Conservation (phyloP, 1,139 yeast species). For the Nakaseomyces glabratus region DNA sequence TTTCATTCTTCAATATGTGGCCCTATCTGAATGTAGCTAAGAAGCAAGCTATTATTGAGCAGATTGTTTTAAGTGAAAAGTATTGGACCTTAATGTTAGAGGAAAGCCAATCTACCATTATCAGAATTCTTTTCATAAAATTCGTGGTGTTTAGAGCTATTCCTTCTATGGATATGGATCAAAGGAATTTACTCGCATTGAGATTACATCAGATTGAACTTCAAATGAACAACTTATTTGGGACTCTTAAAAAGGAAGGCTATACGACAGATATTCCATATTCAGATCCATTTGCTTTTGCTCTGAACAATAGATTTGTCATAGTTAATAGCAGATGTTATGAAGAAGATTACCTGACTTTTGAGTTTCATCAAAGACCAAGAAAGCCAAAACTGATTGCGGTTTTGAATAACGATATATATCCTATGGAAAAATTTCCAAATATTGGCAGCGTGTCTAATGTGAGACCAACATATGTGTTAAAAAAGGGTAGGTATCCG, state of each 20-base stretch:
- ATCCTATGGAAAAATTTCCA: constrained; percentile 12
- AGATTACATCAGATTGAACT: constrained; percentile 13
- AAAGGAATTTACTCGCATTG: constrained; percentile 8
- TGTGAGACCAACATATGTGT: constrained; percentile 17
- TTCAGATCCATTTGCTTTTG: constrained; percentile 10
- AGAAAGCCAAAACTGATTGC: constrained; percentile 7
- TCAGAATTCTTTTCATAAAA: constrained; percentile 19
- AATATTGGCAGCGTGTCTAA: constrained; percentile 16
- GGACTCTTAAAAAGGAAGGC: constrained; percentile 6
- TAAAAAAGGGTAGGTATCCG: constrained; percentile 22
- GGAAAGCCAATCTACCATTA: constrained; percentile 18
- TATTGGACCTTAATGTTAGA: constrained; percentile 6
- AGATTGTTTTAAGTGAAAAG: not conserved
- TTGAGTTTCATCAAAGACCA: constrained; percentile 9
- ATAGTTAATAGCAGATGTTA: constrained; percentile 5
- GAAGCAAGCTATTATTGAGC: constrained; percentile 9
- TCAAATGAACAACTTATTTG: constrained; percentile 12
- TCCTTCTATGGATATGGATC: constrained; percentile 8
- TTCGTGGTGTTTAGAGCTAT: constrained; percentile 21
- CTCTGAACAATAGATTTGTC: constrained; percentile 13
- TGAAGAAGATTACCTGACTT: constrained; percentile 10
- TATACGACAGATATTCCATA: constrained; percentile 10
- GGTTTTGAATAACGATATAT: constrained; percentile 7
- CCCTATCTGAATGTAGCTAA: constrained; percentile 13
- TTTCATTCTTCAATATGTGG: constrained; percentile 29